phyloP scores from a whole-genome alignment of 83 land plant genomes.

The Larix sibirica region DNA sequence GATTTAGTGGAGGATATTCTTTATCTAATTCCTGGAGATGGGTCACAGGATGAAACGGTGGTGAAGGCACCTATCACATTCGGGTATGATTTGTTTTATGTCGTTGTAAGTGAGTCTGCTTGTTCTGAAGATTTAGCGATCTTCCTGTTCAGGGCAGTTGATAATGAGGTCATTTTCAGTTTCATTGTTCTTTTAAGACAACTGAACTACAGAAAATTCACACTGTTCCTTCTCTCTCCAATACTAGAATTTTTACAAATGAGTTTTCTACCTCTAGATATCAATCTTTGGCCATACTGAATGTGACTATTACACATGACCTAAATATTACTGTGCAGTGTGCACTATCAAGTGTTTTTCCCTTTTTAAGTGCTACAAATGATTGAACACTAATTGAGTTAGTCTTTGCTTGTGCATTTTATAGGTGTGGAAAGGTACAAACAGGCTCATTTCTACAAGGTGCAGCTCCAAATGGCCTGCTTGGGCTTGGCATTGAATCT shows the following conservation, averaged over 20 bases:
- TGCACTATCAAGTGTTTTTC: background rate
- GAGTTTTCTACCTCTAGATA: background rate
- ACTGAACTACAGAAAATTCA: background rate
- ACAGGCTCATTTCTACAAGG: slow-evolving; percentile 81
- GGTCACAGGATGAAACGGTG: slow-evolving; percentile 3
- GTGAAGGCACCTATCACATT: slow-evolving; percentile 58
- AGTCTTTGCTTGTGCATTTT: background rate
- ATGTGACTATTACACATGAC: background rate
- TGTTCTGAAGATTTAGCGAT: too few relatives aligned
- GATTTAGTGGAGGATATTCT: slow-evolving; percentile 80
- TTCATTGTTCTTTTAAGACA: too few relatives aligned
- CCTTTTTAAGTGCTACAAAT: background rate
- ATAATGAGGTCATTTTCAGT: too few relatives aligned
- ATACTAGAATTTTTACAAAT: background rate
- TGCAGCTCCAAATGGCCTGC: slow-evolving; percentile 93
- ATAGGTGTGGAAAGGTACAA: slow-evolving; percentile 78
- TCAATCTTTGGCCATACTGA: background rate
- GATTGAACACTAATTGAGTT: too few relatives aligned
- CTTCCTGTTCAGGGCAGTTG: too few relatives aligned
- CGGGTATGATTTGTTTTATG: slow-evolving; percentile 48
- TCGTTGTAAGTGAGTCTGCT: background rate
- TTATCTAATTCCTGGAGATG: slow-evolving; percentile 53
- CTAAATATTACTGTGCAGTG: background rate
- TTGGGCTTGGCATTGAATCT: slow-evolving; percentile 84
- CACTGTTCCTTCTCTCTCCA: background rate